A percentile compares a stretch with the other conserved stretches of the same genome.
phyloP scores from a whole-genome alignment of 2,329 filamentous ascomycete genomes.

The Penicillium sp. region DNA sequence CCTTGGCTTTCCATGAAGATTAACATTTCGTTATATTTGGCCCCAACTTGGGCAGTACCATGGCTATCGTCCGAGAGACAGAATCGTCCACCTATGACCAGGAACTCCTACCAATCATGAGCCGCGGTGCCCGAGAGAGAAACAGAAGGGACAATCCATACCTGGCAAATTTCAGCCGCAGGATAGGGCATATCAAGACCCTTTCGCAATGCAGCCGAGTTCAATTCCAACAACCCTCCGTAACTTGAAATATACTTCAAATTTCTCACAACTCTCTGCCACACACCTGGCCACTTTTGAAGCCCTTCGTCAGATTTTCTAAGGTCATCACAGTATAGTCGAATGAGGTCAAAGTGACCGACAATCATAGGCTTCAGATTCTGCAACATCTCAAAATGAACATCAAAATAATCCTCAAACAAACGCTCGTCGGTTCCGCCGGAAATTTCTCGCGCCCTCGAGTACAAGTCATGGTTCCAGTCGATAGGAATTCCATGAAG shows the following conservation, averaged over 20 bases:
- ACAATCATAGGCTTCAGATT: background rate
- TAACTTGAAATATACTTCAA: background rate
- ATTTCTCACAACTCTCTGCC: background rate
- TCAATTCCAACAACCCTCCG: background rate
- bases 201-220: background rate
- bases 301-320: background rate
- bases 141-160: background rate
- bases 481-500: background rate
- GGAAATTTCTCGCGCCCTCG: background rate
- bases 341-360: background rate
- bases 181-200: background rate
- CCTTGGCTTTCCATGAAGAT: background rate
- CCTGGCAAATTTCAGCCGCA: background rate
- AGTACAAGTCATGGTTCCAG: background rate
- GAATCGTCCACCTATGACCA: background rate
- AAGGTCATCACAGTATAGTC: background rate
- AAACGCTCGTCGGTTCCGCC: background rate
- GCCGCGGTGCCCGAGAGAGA: too few relatives aligned
- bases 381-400: background rate
- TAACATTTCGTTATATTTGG: background rate
- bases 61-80: background rate
- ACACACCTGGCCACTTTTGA: background rate
- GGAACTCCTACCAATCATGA: background rate
- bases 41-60: background rate
- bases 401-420: background rate